phyloP scores from a whole-genome alignment of 495 filamentous ascomycete species.

The Daldinia caldariorum region DNA sequence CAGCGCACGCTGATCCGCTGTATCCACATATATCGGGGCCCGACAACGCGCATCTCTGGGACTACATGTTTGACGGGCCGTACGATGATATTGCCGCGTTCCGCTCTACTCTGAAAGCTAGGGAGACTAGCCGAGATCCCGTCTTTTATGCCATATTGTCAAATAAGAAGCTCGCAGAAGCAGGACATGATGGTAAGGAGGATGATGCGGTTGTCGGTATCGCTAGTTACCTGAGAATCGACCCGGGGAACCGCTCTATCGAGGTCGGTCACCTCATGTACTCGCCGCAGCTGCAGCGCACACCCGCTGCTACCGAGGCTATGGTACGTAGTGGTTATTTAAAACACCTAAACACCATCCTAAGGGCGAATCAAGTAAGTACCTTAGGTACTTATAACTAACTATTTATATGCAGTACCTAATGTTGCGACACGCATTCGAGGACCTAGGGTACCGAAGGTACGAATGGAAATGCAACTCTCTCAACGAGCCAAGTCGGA shows the following conservation, averaged over 20 bases:
- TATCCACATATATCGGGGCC: slow-evolving; percentile 53
- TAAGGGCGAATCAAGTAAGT: too few species aligned
- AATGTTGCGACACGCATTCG: slow-evolving; percentile 57
- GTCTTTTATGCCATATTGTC: slow-evolving; percentile 58
- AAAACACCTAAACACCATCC: neutral
- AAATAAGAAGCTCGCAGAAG: slow-evolving; percentile 17
- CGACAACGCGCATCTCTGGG: slow-evolving; percentile 55
- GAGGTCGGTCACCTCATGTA: slow-evolving; percentile 65
- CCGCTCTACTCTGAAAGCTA: slow-evolving; percentile 41
- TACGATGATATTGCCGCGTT: slow-evolving; percentile 50
- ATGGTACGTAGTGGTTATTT: slow-evolving; percentile 34
- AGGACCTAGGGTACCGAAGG: slow-evolving; percentile 61
- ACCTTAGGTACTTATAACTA: too few species aligned
- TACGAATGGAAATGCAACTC: slow-evolving; percentile 69
- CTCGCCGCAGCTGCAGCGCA: slow-evolving; percentile 57
- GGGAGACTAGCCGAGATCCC: slow-evolving; percentile 48
- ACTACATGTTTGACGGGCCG: slow-evolving; percentile 58
- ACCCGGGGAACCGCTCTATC: slow-evolving; percentile 49
- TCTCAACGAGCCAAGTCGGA: slow-evolving; percentile 58
- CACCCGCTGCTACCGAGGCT: slow-evolving; percentile 61
- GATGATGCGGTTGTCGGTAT: slow-evolving; percentile 53
- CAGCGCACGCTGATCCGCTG: slow-evolving; percentile 53
- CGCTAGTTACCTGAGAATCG: slow-evolving; percentile 57
- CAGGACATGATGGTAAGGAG: slow-evolving; percentile 1
- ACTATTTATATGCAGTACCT: slow-evolving; percentile 51